These are phyloP conservation scores for Chenopodium berlandieri DNA, from an alignment of 148 eudicot species.

Conservation along the genomic window DNA sequence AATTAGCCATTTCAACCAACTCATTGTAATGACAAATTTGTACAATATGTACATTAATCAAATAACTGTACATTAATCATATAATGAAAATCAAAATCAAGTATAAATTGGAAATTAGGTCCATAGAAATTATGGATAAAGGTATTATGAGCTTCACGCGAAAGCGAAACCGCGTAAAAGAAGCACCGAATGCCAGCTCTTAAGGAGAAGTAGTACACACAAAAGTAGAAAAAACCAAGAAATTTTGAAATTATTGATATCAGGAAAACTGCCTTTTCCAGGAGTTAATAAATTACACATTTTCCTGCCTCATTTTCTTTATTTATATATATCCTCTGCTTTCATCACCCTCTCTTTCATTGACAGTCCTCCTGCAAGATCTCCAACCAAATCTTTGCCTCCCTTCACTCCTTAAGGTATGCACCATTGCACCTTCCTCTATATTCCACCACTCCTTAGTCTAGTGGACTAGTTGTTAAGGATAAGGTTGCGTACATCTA, in stretches of 20 bases:
- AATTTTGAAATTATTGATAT: neutral
- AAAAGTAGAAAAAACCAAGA: neutral
- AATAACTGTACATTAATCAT: too few relatives aligned
- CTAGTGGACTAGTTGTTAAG: too few relatives aligned
- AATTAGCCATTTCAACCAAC: too few relatives aligned
- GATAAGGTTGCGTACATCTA: neutral
- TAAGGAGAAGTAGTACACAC: neutral
- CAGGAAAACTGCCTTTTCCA: neutral
- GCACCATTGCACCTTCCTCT: neutral
- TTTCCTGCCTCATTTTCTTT: too few relatives aligned
- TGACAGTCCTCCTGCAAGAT: conserved; percentile 1
- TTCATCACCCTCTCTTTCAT: neutral
- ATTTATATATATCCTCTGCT: neutral
- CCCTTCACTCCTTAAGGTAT: neutral
- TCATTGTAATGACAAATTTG: too few relatives aligned
- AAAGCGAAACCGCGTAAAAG: conserved; percentile 19
- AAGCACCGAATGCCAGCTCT: conserved; percentile 23
- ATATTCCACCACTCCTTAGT: too few relatives aligned
- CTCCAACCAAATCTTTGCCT: neutral
- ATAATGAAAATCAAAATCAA: too few relatives aligned
- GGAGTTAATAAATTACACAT: neutral
- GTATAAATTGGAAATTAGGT: too few relatives aligned
- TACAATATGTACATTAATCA: too few relatives aligned
- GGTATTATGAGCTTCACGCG: conserved; percentile 1
- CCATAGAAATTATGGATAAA: too few relatives aligned